phyloP scores from a whole-genome alignment of 306 rosid genomes.

The Hylodesmum podocarpum region DNA sequence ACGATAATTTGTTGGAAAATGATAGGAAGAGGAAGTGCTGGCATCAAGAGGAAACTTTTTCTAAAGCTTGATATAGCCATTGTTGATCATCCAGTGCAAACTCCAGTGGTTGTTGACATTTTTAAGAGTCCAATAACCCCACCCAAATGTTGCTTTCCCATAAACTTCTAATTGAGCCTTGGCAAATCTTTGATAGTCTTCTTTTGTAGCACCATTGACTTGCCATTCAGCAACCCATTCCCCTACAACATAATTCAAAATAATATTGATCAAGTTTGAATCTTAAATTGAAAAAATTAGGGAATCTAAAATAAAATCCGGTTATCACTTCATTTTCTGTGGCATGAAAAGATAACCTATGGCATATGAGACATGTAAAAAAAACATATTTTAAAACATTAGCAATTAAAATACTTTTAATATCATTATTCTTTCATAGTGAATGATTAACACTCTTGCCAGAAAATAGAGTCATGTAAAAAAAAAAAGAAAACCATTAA shows the following conservation, averaged over 20 bases:
- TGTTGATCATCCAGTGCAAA: conserved; percentile 75
- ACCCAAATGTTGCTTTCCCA: conserved; percentile 75
- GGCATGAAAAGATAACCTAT: neutral
- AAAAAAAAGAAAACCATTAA: too few relatives aligned
- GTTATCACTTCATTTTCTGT: neutral
- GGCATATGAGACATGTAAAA: neutral
- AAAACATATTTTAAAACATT: neutral
- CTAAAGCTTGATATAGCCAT: conserved; percentile 61
- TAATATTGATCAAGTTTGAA: neutral
- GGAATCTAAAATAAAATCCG: neutral
- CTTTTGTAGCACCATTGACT: conserved; percentile 46
- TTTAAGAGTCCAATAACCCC: conserved; percentile 82
- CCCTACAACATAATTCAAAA: conserved; percentile 42
- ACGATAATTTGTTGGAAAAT: neutral
- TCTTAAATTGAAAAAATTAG: neutral
- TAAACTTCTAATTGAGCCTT: conserved; percentile 59
- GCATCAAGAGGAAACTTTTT: neutral
- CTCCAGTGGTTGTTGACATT: conserved; percentile 69
- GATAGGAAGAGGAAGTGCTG: neutral
- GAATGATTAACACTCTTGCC: neutral
- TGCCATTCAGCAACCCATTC: conserved; percentile 85
- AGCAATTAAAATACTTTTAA: neutral
- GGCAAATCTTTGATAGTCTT: conserved; percentile 61
- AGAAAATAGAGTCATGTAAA: neutral
- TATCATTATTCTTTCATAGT: neutral